Conservation (phyloP, 2,329 filamentous ascomycete genomes). For the Trichophyton schoenleinii region DNA sequence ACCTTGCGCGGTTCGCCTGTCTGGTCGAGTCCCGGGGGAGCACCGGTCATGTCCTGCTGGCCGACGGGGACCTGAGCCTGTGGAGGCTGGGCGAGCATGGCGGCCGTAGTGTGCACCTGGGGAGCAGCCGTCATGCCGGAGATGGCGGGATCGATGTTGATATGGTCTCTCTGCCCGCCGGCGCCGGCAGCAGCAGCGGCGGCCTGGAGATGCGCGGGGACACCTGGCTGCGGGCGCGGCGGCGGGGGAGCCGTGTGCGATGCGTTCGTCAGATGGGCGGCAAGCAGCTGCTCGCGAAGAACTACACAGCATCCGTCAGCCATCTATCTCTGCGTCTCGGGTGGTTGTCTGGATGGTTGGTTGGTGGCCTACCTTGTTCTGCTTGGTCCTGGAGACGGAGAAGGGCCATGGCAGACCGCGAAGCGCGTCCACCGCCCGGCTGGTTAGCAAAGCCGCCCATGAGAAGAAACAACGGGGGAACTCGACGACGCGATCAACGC, state of each 20-base stretch:
- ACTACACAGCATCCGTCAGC: slow-evolving; percentile 29
- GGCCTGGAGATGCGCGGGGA: slow-evolving; percentile 31
- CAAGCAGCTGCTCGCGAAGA: slow-evolving; percentile 52
- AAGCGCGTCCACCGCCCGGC: not conserved
- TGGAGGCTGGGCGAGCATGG: slow-evolving; percentile 14
- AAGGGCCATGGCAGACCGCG: not conserved
- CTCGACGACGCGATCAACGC: not conserved
- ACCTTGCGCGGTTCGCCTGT: slow-evolving; percentile 54
- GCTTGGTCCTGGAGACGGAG: slow-evolving; percentile 28
- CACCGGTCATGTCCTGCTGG: slow-evolving; percentile 2
- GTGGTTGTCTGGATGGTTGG: too few species aligned
- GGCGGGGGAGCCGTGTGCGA: slow-evolving; percentile 32
- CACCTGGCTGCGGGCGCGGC: slow-evolving; percentile 28
- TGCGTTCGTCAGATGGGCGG: slow-evolving; percentile 24
- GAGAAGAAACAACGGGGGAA: not conserved
- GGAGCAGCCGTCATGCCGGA: slow-evolving; percentile 26
- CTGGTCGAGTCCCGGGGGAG: slow-evolving; percentile 20
- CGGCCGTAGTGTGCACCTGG: not conserved
- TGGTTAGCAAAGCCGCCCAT: not conserved
- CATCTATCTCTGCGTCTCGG: not conserved
- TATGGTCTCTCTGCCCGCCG: slow-evolving; percentile 34
- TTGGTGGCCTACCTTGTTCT: slow-evolving; percentile 30
- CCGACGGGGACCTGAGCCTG: not conserved
- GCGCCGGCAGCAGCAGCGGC: slow-evolving; percentile 8
- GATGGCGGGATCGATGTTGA: slow-evolving; percentile 49